Evolutionary conservation across 2,329 filamentous ascomycete species (phyloP).

Genomic region (Fusarium sp.): DNA sequence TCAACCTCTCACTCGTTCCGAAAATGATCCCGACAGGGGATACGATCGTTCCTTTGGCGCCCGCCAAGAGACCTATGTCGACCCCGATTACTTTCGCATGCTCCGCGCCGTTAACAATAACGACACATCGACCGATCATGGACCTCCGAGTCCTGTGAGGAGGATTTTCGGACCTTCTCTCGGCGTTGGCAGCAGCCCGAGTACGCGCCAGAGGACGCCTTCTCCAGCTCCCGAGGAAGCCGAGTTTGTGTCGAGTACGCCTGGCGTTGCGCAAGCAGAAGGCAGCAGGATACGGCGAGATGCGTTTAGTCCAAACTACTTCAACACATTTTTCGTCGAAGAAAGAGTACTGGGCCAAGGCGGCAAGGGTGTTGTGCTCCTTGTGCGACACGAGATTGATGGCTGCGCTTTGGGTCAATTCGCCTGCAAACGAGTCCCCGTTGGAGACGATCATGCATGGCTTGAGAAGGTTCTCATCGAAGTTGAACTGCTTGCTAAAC

Average conservation of each 20-base stretch:
- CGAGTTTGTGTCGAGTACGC: constrained; percentile 66
- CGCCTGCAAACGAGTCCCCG: constrained; percentile 96
- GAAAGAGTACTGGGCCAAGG: constrained; percentile 87
- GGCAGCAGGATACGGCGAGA: constrained; percentile 82
- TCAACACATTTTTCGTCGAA: constrained; percentile 91
- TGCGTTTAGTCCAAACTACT: constrained; percentile 93
- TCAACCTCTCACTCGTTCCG: constrained; percentile 68
- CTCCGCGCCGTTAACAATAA: constrained; percentile 68
- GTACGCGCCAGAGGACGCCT: constrained; percentile 28
- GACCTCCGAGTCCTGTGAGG: constrained; percentile 65
- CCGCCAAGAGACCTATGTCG: constrained; percentile 76
- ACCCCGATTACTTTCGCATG: constrained; percentile 96
- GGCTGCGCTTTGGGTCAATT: constrained; percentile 89
- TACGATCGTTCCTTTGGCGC: constrained; percentile 58
- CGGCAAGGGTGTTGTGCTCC: constrained; percentile 91
- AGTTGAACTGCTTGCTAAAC: constrained; percentile 89
- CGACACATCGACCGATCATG: constrained; percentile 59
- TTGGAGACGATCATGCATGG: constrained; percentile 95
- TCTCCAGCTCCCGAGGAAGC: constrained; percentile 46
- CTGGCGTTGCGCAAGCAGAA: constrained; percentile 59
- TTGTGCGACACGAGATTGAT: constrained; percentile 94
- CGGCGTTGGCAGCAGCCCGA: constrained; percentile 24
- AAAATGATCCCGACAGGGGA: constrained; percentile 60
- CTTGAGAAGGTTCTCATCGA: constrained; percentile 93
- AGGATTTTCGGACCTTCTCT: constrained; percentile 63